Evolutionary conservation across 2,329 filamentous ascomycete genomes (phyloP).

Genomic region (Dothiorella sarmentorum): DNA sequence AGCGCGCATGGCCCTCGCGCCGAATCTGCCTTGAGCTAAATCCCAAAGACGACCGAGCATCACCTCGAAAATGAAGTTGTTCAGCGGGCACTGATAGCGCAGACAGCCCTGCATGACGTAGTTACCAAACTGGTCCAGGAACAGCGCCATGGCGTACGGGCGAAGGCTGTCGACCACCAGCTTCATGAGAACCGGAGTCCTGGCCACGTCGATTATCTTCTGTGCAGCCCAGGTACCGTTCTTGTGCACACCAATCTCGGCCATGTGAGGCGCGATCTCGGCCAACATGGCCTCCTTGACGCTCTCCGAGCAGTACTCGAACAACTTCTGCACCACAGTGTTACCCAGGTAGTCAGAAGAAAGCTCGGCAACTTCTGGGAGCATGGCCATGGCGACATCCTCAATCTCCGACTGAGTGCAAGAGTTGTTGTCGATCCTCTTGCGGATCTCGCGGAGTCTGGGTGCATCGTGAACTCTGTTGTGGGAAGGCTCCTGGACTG

Average conservation of each 20-base stretch:
- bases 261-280: slow-evolving; percentile 85
- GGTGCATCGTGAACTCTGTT: slow-evolving; percentile 89
- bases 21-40: slow-evolving; percentile 86
- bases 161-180: slow-evolving; percentile 81
- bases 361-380: slow-evolving; percentile 92
- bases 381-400: slow-evolving; percentile 86
- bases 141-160: slow-evolving; percentile 83
- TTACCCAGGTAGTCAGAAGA: slow-evolving; percentile 96
- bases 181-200: slow-evolving; percentile 76
- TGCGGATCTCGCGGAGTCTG: slow-evolving; percentile 90
- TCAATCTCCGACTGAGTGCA: slow-evolving; percentile 86
- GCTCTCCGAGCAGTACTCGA: slow-evolving; percentile 89
- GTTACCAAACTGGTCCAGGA: slow-evolving; percentile 97
- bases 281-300: slow-evolving; percentile 87
- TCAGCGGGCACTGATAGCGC: slow-evolving; percentile 83
- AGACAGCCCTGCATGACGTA: slow-evolving; percentile 97
- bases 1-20: slow-evolving; percentile 91
- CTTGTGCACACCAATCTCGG: slow-evolving; percentile 97
- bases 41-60: slow-evolving; percentile 96
- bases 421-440: slow-evolving; percentile 94
- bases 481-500: slow-evolving; percentile 82
- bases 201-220: slow-evolving; percentile 97
- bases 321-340: slow-evolving; percentile 98
- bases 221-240: slow-evolving; percentile 99
- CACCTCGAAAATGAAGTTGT: slow-evolving; percentile 96